Conservation (phyloP, 352 stramenopile species). For the Globisporangium ultimum region DNA sequence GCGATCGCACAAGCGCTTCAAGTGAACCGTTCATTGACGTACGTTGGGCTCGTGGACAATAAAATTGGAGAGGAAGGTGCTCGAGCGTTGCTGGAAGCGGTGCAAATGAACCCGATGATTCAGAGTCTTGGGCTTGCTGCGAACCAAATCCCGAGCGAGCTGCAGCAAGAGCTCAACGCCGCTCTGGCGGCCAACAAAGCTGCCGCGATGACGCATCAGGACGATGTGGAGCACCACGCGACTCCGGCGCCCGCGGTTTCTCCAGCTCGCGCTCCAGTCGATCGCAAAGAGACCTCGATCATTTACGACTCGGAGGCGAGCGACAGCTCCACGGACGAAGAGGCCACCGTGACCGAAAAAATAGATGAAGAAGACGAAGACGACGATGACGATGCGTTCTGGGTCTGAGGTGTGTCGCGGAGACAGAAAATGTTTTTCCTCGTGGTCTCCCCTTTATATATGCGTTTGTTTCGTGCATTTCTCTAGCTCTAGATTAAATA, state of each 20-base stretch:
- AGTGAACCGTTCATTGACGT: constrained; percentile 52
- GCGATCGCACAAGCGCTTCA: constrained; percentile 40
- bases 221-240: neutral
- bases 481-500: no score
- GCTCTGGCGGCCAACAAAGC: constrained; percentile 45
- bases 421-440: neutral
- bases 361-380: constrained; percentile 5
- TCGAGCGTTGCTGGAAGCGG: constrained; percentile 34
- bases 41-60: constrained; percentile 46
- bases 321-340: constrained; percentile 10
- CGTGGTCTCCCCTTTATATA: no score
- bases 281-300: neutral
- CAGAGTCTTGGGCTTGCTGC: constrained; percentile 38
- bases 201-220: constrained; percentile 11
- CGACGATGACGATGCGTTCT: constrained; percentile 9
- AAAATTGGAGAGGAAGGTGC: constrained; percentile 37
- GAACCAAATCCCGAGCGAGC: constrained; percentile 38
- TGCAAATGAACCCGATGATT: constrained; percentile 43
- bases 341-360: neutral
- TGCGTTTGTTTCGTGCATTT: no score
- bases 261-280: neutral
- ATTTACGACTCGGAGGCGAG: constrained; percentile 11
- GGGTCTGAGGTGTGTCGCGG: neutral
- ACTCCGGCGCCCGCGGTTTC: neutral
- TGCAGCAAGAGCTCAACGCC: constrained; percentile 33